Evolutionary conservation across 78 protist genomes (phyloP), one percentile per base, ranked within the genome.

Genomic region (Dictyostelium firmibasis): DNA sequence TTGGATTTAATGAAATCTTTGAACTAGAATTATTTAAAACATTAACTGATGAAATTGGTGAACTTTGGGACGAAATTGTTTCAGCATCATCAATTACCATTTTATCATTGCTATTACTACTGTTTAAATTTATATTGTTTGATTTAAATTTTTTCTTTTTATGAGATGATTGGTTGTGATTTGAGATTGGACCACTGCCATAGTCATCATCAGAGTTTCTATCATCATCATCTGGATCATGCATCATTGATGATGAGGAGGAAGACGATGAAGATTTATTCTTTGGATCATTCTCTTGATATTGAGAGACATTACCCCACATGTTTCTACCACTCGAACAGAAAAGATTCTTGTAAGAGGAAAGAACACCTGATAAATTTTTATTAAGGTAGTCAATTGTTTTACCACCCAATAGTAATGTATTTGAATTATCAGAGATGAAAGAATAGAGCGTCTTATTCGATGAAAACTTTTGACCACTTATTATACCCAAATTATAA

Each of bases 271-370:
- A 16, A 4, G 83, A 14, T 70, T 72, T 72, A 14, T 38, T 31
- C 20, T 79, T 88, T 23, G 79, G 33, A 62, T 86, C 93, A 81
- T 50, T 35, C 41, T 77, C 83, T 77, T 77, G 83, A 43, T 82
- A 82, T 50, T 89, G 94, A 2, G 83, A 64, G 31, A 89, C 94
- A 70, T 89, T 89, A 31, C 94, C 94, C 94, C 94, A 89, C 94
- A 89, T 89, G 31, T 89, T 89, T 50, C 94, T 79, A 43, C 94
- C 94, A 25, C 87, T 81, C 10, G 94, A 89, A 35, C 94, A 89
- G n/a, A 89, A 89, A 23, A 89, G 82, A 38, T 89, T 89, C 72
- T 89, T 89, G 72, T 89, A 89, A 2, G 94, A 89, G 5, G 94
- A 89, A 3, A 89, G 35, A 0, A 89, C 94, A 35, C 94, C 94